These are phyloP conservation scores for Tremellales sp. DNA, from an alignment of 1,284 basidiomycete genomes.

Conservation along the genomic window DNA sequence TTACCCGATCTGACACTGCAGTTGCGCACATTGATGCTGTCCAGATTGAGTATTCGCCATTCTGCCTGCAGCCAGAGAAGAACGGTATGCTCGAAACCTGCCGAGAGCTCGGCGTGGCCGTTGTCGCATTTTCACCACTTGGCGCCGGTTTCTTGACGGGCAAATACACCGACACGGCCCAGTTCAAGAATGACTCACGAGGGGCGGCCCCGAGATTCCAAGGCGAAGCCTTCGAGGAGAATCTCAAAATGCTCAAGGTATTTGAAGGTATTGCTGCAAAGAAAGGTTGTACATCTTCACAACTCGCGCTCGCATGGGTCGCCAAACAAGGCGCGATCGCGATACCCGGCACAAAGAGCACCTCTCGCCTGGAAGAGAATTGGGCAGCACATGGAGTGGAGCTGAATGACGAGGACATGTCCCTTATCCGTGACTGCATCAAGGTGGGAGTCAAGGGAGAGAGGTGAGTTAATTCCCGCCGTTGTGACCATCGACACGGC, in stretches of 20 bases:
- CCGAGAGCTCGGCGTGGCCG: constrained; percentile 42
- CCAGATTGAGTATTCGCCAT: constrained; percentile 52
- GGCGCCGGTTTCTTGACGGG: constrained; percentile 48
- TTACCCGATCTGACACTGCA: constrained; percentile 8
- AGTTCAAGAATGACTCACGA: neutral
- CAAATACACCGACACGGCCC: constrained; percentile 5
- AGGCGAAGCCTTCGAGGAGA: constrained; percentile 52
- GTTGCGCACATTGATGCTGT: constrained; percentile 49
- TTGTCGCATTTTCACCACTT: constrained; percentile 47
- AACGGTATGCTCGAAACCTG: constrained; percentile 48
- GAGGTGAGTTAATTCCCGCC: too few species aligned
- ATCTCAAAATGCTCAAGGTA: constrained; percentile 55
- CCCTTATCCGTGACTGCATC: too few species aligned
- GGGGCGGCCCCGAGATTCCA: constrained; percentile 16
- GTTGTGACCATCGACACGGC: too few species aligned
- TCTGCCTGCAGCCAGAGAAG: constrained; percentile 46
- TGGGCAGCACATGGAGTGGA: constrained; percentile 24
- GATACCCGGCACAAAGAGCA: constrained; percentile 45
- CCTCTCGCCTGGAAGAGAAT: constrained; percentile 40
- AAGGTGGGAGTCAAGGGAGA: too few species aligned
- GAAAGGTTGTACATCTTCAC: constrained; percentile 54
- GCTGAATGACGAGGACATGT: too few species aligned
- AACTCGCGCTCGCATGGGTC: constrained; percentile 59
- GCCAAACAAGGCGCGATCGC: constrained; percentile 43
- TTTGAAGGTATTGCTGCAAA: constrained; percentile 50